Evolutionary conservation across 208 protist genomes (phyloP).

Genomic region (Wallacemonas rigidus): DNA sequence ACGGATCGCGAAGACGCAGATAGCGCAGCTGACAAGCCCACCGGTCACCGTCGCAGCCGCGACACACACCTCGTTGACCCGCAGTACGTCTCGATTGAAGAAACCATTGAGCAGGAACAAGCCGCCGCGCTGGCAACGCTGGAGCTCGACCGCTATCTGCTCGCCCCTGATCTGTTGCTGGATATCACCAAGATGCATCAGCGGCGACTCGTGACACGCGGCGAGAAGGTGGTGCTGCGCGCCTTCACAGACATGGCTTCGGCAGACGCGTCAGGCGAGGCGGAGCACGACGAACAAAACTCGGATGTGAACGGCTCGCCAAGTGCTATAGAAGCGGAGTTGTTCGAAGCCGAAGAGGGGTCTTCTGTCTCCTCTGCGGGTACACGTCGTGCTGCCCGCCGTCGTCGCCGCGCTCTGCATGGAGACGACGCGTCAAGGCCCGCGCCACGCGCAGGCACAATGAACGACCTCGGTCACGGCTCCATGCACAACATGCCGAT

Average conservation of each 20-base stretch:
- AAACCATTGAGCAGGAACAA: slow-evolving; percentile 58
- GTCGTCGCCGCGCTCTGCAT: not conserved
- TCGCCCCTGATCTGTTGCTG: slow-evolving; percentile 78
- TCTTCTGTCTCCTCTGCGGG: not conserved
- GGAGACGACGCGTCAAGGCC: not conserved
- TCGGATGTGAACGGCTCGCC: slow-evolving; percentile 7
- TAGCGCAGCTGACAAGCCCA: too few relatives aligned
- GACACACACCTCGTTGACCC: too few relatives aligned
- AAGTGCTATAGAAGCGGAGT: not conserved
- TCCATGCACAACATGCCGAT: slow-evolving; percentile 82
- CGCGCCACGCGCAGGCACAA: slow-evolving; percentile 38
- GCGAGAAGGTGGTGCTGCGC: slow-evolving; percentile 66
- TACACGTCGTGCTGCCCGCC: not conserved
- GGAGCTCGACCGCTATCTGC: slow-evolving; percentile 83
- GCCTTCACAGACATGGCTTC: slow-evolving; percentile 69
- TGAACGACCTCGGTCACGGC: slow-evolving; percentile 65
- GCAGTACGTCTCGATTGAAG: slow-evolving; percentile 44
- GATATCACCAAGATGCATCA: slow-evolving; percentile 83
- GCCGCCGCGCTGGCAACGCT: slow-evolving; percentile 57
- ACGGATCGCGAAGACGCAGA: not conserved
- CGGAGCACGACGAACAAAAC: slow-evolving; percentile 25
- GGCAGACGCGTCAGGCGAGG: slow-evolving; percentile 19
- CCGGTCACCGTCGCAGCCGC: too few relatives aligned
- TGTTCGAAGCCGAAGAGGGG: slow-evolving; percentile 9
- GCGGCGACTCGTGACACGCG: slow-evolving; percentile 61